Evolutionary conservation across 1,139 yeast species (phyloP), one percentile per base, ranked within the genome.

Genomic region (Candida albicans): DNA sequence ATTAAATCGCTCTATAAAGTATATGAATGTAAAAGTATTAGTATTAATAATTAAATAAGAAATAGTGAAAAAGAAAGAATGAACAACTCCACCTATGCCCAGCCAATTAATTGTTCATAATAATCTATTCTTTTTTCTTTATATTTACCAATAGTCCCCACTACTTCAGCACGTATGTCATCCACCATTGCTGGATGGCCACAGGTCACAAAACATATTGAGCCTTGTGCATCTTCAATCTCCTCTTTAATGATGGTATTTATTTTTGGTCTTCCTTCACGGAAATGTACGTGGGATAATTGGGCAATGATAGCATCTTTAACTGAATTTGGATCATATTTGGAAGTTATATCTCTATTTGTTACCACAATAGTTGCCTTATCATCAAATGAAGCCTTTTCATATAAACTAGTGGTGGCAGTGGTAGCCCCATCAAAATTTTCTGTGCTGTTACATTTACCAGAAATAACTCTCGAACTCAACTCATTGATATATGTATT

Each of bases 161-260:
- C 58, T 13, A 61, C 65, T 14, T 57, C 53, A 30, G 54, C 52
- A 34, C 68, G 50, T 40, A 62, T 46, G 41, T 62, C 67, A 44
- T 64, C 67, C 24, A 64, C 71, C 72, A 67, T 67, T 6, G 54
- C 52, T 2, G 72, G 71, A 46, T 66, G 70, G 2, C 72, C 72
- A 53, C 73, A 68, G 2, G 68, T 61, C 8, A 66, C 60, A 42
- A 68, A 66, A 7, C 70, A 66, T 9, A 64, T 57, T 11, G 65
- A 50, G 1, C 66, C 65, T 27, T 53, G 49, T 13, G 67, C 55
- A 26, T 58, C 54, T n/a, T 49, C 48, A 4, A 65, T 55, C 44
- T 60, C 63, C 7, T 49, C 34, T 12, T 49, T 38, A 2, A 67
- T 60, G 1, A 64, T 40, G 4, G 42, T 46, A 2, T 53, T 55